Conservation (phyloP, 805 yeast genomes). For the Ogataea nitratoaversa region DNA sequence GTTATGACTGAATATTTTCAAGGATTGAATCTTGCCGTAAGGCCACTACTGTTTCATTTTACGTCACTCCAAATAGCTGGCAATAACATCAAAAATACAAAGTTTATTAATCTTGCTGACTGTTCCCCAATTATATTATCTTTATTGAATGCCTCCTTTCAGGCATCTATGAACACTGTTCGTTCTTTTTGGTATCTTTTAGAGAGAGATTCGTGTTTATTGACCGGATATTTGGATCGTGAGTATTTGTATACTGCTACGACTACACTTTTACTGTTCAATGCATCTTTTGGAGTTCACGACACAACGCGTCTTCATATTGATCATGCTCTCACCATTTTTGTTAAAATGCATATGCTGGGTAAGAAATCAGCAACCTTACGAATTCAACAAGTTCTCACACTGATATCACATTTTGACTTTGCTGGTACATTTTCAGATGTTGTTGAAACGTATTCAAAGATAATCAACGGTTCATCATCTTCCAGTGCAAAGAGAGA, state of each 20-base stretch:
- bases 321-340: slow-evolving; percentile 60
- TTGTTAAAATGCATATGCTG: slow-evolving; percentile 59
- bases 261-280: slow-evolving; percentile 60
- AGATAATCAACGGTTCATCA: not conserved
- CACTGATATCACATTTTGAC: slow-evolving; percentile 4
- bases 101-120: slow-evolving; percentile 50
- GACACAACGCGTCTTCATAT: slow-evolving; percentile 63
- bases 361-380: slow-evolving; percentile 70
- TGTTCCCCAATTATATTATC: slow-evolving; percentile 60
- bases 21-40: slow-evolving; percentile 67
- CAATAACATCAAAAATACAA: slow-evolving; percentile 28
- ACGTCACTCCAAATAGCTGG: slow-evolving; percentile 50
- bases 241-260: slow-evolving; percentile 73
- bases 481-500: not conserved
- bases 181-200: slow-evolving; percentile 61
- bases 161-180: slow-evolving; percentile 67
- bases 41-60: slow-evolving; percentile 67
- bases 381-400: slow-evolving; percentile 56
- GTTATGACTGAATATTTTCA: slow-evolving; percentile 72
- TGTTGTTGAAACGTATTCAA: slow-evolving; percentile 3
- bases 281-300: slow-evolving; percentile 71
- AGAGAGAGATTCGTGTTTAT: slow-evolving; percentile 62
- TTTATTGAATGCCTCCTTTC: slow-evolving; percentile 64
- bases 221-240: slow-evolving; percentile 73
- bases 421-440: slow-evolving; percentile 3